phyloP scores from a whole-genome alignment of 2,329 filamentous ascomycete genomes.

The Penicillium occitanis region DNA sequence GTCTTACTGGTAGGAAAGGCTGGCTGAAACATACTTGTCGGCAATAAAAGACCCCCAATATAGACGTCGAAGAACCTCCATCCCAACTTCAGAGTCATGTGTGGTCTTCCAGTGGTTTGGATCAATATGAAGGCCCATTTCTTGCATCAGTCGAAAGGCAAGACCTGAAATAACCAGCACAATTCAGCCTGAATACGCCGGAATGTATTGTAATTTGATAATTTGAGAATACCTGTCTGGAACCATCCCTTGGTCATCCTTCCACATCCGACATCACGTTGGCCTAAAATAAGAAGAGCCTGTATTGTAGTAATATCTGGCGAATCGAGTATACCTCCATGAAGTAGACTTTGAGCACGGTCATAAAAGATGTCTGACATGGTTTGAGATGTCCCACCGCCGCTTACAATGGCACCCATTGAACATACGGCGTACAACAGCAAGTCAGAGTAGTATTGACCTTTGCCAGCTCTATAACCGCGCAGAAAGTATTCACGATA shows the following conservation, averaged over 20 bases:
- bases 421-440: not conserved
- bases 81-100: conserved; percentile 1
- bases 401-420: not conserved
- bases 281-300: not conserved
- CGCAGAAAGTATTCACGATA: conserved; percentile 12
- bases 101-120: conserved; percentile 8
- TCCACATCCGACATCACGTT: conserved; percentile 6
- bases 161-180: not conserved
- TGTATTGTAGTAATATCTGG: conserved; percentile 9
- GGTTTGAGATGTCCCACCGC: not conserved
- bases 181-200: not conserved
- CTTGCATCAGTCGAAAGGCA: not conserved
- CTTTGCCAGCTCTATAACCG: conserved; percentile 1
- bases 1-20: not conserved
- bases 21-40: not conserved
- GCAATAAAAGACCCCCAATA: conserved; percentile 11
- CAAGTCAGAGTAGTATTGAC: conserved; percentile 5
- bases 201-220: not conserved
- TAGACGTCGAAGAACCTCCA: conserved; percentile 5
- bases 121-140: conserved; percentile 9
- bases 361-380: not conserved
- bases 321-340: not conserved
- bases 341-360: not conserved
- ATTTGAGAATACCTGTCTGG: not conserved
- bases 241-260: not conserved